phyloP scores from a whole-genome alignment of 768 basidiomycete genomes.

The Cystobasidiopsis lactophilus region DNA sequence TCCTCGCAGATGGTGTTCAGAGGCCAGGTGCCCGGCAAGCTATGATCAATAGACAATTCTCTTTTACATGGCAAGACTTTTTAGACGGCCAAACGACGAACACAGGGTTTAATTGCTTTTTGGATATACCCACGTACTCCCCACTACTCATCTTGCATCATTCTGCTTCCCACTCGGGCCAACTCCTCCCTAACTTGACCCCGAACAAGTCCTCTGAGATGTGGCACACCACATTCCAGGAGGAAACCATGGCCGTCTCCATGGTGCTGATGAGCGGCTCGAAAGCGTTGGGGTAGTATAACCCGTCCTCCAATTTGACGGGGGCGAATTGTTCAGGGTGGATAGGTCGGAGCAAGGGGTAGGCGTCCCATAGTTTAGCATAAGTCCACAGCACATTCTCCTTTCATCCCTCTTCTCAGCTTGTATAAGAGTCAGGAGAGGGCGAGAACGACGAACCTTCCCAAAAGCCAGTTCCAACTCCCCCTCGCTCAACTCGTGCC shows the following conservation, averaged over 20 bases:
- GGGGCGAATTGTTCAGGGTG: conserved; percentile 37
- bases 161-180: conserved; percentile 16
- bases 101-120: too few relatives aligned
- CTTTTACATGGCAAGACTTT: neutral
- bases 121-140: neutral
- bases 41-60: too few relatives aligned
- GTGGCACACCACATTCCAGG: conserved; percentile 14
- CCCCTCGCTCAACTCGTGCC: neutral
- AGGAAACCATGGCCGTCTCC: conserved; percentile 56
- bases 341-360: conserved; percentile 26
- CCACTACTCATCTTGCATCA: neutral
- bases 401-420: conserved; percentile 39
- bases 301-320: conserved; percentile 47
- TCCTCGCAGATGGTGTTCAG: too few relatives aligned
- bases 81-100: neutral
- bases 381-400: conserved; percentile 56
- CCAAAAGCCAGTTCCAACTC: neutral
- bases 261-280: conserved; percentile 80
- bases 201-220: conserved; percentile 16
- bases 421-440: conserved; percentile 78
- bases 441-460: conserved; percentile 10
- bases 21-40: too few relatives aligned
- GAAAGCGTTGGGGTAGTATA: conserved; percentile 81
- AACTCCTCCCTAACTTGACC: conserved; percentile 10
- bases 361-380: conserved; percentile 39